Base-by-base conservation (phyloP, 768 basidiomycete genomes). In the Termitomyces sp. region DNA sequence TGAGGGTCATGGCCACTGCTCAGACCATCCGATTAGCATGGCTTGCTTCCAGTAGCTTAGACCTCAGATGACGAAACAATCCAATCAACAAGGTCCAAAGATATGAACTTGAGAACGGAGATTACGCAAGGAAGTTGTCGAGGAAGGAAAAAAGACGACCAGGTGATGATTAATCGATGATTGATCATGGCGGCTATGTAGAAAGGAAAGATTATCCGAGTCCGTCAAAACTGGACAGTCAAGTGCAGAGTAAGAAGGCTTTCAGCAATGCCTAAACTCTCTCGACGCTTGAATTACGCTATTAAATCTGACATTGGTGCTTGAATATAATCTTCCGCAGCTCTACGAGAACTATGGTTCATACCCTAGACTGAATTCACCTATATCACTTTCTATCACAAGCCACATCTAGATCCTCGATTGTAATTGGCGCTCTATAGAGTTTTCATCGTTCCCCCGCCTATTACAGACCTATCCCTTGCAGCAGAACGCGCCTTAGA, bases 301-400 rank as follows among this genome's bases (percentile, higher is more conserved):
- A 29, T 29, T 29, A 29, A 29, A 29, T 29, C 29, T 29, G n/a
- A n/a, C n/a, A n/a, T n/a, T n/a, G n/a, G 29, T 29, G 29, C 29
- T 29, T 29, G 29, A 29, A 29, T 29, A 29, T 29, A 29, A 29
- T 29, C 29, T 7, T 29, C 29, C 29, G 7, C 29, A 29, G 29
- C 29, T 29, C 29, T 29, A 29, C 29, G 29, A 29, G 29, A 19
- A 19, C n/a, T 23, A 29, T 23, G 45, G 45, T 5, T 14, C 45
- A 29, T 49, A 37, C n/a, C 58, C 58, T 19, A 53, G 31, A 38
- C 37, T 59, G 8, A 3, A 9, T 16, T 19, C 44, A 2, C 45
- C 56, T 6, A 32, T 6, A 32, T 48, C 49, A 11, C 49, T 7
- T 57, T 61, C 37, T 54, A 61, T 35, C 31, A 61, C n/a, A 49